Conservation (phyloP, 2,329 filamentous ascomycete genomes). For the Xylariaceae sp. region DNA sequence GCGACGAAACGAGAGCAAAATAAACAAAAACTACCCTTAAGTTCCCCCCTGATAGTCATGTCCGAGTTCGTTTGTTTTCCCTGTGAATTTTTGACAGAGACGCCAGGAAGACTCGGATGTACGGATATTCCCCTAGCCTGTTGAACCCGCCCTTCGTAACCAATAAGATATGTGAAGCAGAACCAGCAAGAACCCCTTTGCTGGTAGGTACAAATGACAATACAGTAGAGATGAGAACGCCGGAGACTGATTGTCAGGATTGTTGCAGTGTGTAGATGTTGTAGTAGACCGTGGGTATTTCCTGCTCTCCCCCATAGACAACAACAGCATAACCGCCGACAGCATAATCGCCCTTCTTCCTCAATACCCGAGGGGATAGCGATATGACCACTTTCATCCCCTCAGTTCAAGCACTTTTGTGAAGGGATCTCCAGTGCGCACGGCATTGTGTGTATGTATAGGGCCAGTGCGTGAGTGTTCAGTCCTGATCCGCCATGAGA, state of each 20-base stretch:
- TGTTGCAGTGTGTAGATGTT: neutral
- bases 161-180: neutral
- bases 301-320: neutral
- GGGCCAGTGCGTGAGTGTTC: neutral
- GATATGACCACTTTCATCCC: neutral
- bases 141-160: neutral
- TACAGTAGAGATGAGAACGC: neutral
- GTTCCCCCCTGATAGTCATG: neutral
- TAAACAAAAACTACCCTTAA: neutral
- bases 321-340: neutral
- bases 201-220: neutral
- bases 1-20: neutral
- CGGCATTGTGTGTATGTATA: neutral
- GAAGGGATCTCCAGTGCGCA: neutral
- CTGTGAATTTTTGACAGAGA: neutral
- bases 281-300: neutral
- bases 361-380: neutral
- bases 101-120: neutral
- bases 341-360: too few species aligned
- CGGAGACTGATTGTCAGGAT: neutral
- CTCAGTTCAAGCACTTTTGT: neutral
- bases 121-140: neutral
- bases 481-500: neutral
- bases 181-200: neutral
- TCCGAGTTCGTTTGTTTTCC: neutral